Base-by-base conservation (phyloP, 257 asterid species). In the Solanum pinnatisectum region DNA sequence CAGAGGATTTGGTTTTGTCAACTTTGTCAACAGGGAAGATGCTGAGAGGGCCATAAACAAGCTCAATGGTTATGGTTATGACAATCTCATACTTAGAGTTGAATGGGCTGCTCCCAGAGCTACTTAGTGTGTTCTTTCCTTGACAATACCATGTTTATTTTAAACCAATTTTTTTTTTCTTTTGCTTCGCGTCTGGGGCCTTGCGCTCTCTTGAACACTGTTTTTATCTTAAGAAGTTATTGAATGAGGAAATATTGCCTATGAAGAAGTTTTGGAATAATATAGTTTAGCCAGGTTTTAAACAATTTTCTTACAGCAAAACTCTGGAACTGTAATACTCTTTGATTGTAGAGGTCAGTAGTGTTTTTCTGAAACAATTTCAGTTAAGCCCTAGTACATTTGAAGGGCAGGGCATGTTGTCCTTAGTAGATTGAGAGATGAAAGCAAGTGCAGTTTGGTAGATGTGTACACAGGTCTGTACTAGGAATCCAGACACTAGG, bases 41-140 rank as follows among this genome's bases (percentile, higher is more conserved):
- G 98, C 97, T 5, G 96, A 95, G 93, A 94, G 97, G 89, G 99
- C 99, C n/a, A 96, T 96, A 84, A 95, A 93, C 88, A 96, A 96
- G 40, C 98, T 96, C 10, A 94, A 95, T 88, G 98, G 98, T 6
- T 95, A 95, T 91, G 98, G 99, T 74, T 96, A 95, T 84, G 98
- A 95, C 83, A 96, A 94, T 88, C 98, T 96, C 82, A 96, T 95
- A 88, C 96, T 96, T 18, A 92, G 98, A 90, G 99, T 96, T 90
- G 99, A 96, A 90, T 95, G 99, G 99, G 98, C 99, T 82, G 98
- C 99, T 72, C 99, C 99, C 5, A 92, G 99, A 91, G 73, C 95
- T 9, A 95, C 90, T 86, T 95, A 95, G 78, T 33, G 92, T 30
- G 4, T 30, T 18, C 42, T 81, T 81, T 46, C 67, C 18, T 46